Evolutionary conservation across 148 eudicot genomes (phyloP), one percentile per base, ranked within the genome.

Genomic region (Nyssa sinensis): DNA sequence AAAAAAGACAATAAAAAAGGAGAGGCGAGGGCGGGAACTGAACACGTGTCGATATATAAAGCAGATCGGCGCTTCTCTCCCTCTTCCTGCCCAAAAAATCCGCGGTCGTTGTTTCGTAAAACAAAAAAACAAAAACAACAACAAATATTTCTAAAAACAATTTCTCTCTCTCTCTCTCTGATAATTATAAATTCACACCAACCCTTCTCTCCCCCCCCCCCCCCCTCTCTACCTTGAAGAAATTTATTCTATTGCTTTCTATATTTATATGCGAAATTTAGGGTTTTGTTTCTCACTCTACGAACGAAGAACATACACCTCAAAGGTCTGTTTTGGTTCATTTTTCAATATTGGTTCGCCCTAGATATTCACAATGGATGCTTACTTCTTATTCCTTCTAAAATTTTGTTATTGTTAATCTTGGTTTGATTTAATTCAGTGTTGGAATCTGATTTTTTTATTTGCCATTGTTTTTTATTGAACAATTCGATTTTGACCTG

Each of bases 251-350:
- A 39, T 3, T 1, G 7, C 55, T 25, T 37, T 60, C 23, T 60
- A 19, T 37, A 9, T 59, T 0, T 35, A 30, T 62, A 11, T 29
- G 51, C 60, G 66, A 13, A 12, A 12, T 5, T 62, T 62, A 44
- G 68, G 63, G 75, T 29, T 73, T 73, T 30, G 75, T 41, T 73
- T 63, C n/a, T 25, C 21, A 62, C 41, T 12, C 33, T 72, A 35
- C 57, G 33, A 67, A 51, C 62, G 23, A 57, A 21, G 62, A 66
- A 29, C 49, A 31, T 9, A 59, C 57, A 31, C 69, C 67, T 62
- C 58, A 16, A 23, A 69, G 83, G 88, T 82, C 70, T 64, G 81
- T 41, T 79, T 67, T 62, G 58, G 34, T 69, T 67, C 31, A 24
- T 62, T 41, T 13, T 21, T 13, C 21, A 25, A 29, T 31, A 63